Evolutionary conservation across 2,329 filamentous ascomycete genomes (phyloP), one percentile per base, ranked within the genome.

Genomic region (Cladobotryum mycophilum): DNA sequence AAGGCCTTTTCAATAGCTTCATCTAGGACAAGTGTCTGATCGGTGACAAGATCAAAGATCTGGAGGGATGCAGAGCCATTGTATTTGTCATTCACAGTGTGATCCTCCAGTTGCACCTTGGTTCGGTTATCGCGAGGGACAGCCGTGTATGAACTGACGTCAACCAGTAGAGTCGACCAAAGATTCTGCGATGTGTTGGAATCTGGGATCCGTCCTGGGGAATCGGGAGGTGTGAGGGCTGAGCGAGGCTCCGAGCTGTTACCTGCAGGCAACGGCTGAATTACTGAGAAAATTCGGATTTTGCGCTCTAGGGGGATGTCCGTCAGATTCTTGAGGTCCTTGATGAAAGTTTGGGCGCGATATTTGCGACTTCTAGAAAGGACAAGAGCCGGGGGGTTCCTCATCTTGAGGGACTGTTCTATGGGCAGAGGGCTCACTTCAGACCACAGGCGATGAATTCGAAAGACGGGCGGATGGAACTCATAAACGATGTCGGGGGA

Each of bases 1-100:
- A 74, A 83, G 13, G n/a, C 69, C 45, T 82, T 79, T 15, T 80
- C 77, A 43, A 85, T 74, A 54, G 84, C 77, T 65, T 96, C 89
- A 64, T 97, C 92, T 5, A 97, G 72, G n/a, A 96, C 82, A 45
- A 96, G 76, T 3, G 84, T 81, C 61, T 88, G 82, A 55, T 89
- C 84, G 33, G 82, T 80, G n/a, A 77, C 80, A 18, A 96, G 74
- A 2, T 84, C 84, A 45, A 83, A 78, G 48, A 82, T 71, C 40
- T 80, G 78, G 44, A 96, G 69, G 2, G 80, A 82, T 53, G 81
- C 76, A 18, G 71, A 78, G 13, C 90, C 89, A 58, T 95, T 96
- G 68, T 88, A 92, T 35, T 89, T 90, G 3, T 73, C 59, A 59
- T 95, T 85, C 51, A 72, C 71, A 0, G 88, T 93, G 44, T 84